Base-by-base conservation (phyloP, 2,329 filamentous ascomycete species). In the Didymella segeticola region DNA sequence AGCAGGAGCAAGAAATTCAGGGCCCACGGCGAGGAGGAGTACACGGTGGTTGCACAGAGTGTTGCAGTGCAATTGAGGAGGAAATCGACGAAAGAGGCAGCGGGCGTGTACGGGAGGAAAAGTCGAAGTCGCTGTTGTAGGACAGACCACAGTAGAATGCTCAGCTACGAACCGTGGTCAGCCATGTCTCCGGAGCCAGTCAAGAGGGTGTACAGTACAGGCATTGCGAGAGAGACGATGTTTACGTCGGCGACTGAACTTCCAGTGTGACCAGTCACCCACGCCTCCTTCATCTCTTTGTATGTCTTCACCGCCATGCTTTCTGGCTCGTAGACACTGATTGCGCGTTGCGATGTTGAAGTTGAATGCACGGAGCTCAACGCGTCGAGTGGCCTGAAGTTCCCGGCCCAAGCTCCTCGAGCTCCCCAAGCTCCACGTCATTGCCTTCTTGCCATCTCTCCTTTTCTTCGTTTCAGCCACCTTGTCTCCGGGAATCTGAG, bases 211-310 rank as follows among this genome's bases (percentile, higher is more conserved):
- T 63, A 66, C 67, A 56, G 63, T 84, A 97, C 95, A 70, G 93
- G 88, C 70, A 91, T 91, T 60, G 96, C 88, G 42, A 90, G 83
- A 41, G 90, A 91, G 64, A 98, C 90, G 66, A 85, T 83, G 73
- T 93, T 93, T 78, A 99, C 93, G 74, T 99, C 95, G 63, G 83
- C 79, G 56, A 96, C 87, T 26, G 86, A 83, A 54, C 95, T 91
- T 33, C 95, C 95, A 6, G 89, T 87, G 25, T 96, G 85, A 73
- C 92, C 90, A 48, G 93, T 96, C 69, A 99, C 95, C 74, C 96
- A 96, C 71, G 91, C 91, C 80, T 96, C 93, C 79, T 99, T 99
- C 64, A 89, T 83, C 68, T 89, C 85, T 78, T 97, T 99, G 81
- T 97, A 96, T 76, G 83, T 88, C 47, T 73, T 72, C 30, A 63